Conservation (phyloP, 306 rosid genomes). For the Quercus wislizeni region DNA sequence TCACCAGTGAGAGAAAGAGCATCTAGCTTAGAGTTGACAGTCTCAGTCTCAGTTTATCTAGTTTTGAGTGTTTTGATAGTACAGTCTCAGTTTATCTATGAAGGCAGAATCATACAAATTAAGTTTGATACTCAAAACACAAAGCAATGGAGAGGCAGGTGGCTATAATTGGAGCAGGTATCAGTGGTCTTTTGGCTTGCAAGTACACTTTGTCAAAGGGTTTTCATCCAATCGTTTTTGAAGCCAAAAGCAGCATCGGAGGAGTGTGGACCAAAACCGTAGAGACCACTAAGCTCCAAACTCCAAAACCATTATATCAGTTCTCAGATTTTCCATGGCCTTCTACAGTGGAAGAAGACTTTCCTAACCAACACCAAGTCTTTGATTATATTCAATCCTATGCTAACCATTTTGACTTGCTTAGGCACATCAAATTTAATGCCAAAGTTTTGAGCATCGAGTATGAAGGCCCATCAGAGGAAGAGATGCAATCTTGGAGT, state of each 20-base stretch:
- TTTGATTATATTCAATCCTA: constrained; percentile 35
- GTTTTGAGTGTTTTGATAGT: too few species aligned
- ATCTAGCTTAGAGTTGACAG: too few species aligned
- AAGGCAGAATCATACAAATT: too few species aligned
- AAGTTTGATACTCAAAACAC: too few species aligned
- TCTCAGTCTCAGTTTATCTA: too few species aligned
- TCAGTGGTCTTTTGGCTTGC: constrained; percentile 71
- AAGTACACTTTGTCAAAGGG: constrained; percentile 49
- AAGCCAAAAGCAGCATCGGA: constrained; percentile 43
- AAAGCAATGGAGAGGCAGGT: constrained; percentile 35
- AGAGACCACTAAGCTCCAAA: constrained; percentile 50
- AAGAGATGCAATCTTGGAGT: constrained; percentile 41
- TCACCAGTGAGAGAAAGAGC: too few species aligned
- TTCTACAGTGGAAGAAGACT: constrained; percentile 35
- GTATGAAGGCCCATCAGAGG: constrained; percentile 35
- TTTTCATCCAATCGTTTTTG: constrained; percentile 49
- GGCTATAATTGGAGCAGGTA: constrained; percentile 57
- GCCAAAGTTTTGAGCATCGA: constrained; percentile 36
- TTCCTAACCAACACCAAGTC: constrained; percentile 41
- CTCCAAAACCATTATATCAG: constrained; percentile 41
- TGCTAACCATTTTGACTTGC: constrained; percentile 49
- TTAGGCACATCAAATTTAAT: constrained; percentile 44
- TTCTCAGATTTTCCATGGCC: constrained; percentile 80
- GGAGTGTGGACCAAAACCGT: constrained; percentile 59
- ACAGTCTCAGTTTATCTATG: too few species aligned